A percentile compares a stretch with the other conserved stretches of the same genome.
Conservation (phyloP, 2,329 filamentous ascomycete genomes). For the Colletotrichum eleusines region DNA sequence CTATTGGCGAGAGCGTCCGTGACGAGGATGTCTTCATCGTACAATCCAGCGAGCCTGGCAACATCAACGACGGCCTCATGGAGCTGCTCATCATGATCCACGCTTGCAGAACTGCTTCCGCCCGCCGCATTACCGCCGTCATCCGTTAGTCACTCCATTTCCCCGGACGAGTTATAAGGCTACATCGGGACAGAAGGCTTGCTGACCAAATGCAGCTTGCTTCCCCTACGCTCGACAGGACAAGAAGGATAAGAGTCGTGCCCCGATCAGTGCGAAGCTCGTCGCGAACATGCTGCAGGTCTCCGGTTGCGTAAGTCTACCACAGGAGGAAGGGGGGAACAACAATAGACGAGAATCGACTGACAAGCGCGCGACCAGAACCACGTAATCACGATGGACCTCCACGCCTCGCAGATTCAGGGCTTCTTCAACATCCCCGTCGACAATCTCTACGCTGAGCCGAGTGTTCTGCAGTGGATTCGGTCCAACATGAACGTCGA, state of each 20-base stretch:
- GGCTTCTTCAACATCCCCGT: slow-evolving; percentile 84
- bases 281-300: slow-evolving; percentile 95
- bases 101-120: slow-evolving; percentile 72
- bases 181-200: background rate
- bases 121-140: slow-evolving; percentile 87
- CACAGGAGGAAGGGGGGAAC: background rate
- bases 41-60: slow-evolving; percentile 87
- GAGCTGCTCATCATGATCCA: slow-evolving; percentile 95
- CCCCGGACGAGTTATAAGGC: background rate
- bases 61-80: slow-evolving; percentile 95
- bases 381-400: slow-evolving; percentile 84
- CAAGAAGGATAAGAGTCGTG: slow-evolving; percentile 87
- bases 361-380: slow-evolving; percentile 28
- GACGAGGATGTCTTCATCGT: slow-evolving; percentile 88
- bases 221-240: slow-evolving; percentile 93
- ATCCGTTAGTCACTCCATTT: slow-evolving; percentile 55
- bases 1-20: slow-evolving; percentile 88
- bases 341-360: background rate
- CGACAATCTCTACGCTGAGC: slow-evolving; percentile 85
- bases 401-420: slow-evolving; percentile 87
- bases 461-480: slow-evolving; percentile 86
- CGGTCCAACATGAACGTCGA: slow-evolving; percentile 79
- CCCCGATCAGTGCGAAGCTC: slow-evolving; percentile 88
- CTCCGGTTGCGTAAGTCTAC: slow-evolving; percentile 70
- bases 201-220: slow-evolving; percentile 66